Conservation (phyloP, 129 eudicot genomes). For the Silybum marianum region DNA sequence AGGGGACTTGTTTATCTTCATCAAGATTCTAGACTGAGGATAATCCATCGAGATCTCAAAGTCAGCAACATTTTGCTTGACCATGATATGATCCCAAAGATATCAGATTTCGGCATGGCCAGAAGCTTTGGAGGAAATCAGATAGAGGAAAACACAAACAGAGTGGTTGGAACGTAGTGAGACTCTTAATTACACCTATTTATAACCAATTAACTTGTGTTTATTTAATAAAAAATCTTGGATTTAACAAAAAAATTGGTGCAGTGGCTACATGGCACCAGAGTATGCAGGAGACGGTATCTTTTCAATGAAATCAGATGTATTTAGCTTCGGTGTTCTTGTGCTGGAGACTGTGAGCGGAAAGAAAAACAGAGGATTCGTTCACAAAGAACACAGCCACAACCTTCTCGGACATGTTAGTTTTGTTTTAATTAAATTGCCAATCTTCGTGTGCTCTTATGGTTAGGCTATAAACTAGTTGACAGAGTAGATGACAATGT, state of each 20-base stretch:
- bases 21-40: conserved; percentile 29
- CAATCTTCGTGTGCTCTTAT: not conserved
- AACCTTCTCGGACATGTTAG: conserved; percentile 58
- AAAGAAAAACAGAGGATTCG: conserved; percentile 39
- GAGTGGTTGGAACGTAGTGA: conserved; percentile 18
- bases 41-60: conserved; percentile 29
- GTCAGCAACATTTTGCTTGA: conserved; percentile 37
- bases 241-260: not conserved
- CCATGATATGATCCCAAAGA: conserved; percentile 29
- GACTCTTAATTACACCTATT: not conserved
- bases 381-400: conserved; percentile 39
- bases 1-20: conserved; percentile 44
- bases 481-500: not conserved
- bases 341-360: conserved; percentile 47
- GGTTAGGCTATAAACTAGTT: not conserved
- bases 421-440: not conserved
- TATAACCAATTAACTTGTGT: not conserved
- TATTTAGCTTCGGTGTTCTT: conserved; percentile 47
- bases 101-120: conserved; percentile 44
- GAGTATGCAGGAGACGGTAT: conserved; percentile 47
- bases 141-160: conserved; percentile 8
- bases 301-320: conserved; percentile 50
- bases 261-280: conserved; percentile 51
- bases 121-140: conserved; percentile 34
- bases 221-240: not conserved